Evolutionary conservation across 148 eudicot species (phyloP).

Genomic region (Dysphania ambrosioides): DNA sequence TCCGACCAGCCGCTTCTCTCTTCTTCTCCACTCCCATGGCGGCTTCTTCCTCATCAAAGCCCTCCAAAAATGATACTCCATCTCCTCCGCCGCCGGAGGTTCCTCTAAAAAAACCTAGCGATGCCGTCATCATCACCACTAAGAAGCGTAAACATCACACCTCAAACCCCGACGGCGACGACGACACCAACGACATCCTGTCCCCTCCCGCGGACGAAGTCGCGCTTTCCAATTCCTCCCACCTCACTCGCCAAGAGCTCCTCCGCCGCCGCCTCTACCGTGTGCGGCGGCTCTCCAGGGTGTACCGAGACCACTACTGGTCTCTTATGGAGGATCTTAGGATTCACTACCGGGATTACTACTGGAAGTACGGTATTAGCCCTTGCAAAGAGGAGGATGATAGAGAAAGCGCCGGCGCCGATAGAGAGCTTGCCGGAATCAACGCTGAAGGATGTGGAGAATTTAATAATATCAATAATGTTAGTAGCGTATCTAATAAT

Average conservation of each 20-base stretch:
- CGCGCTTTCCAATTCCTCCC: conserved; percentile 31
- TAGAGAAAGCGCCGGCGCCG: conserved; percentile 18
- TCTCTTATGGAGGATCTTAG: conserved; percentile 48
- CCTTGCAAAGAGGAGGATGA: conserved; percentile 35
- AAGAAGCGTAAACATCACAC: background rate
- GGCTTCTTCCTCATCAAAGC: conserved; percentile 32
- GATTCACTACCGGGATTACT: conserved; percentile 36
- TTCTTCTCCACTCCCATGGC: conserved; percentile 26
- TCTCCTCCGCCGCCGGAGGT: conserved; percentile 8
- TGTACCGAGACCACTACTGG: conserved; percentile 55
- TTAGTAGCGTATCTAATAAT: background rate
- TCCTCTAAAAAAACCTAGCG: background rate
- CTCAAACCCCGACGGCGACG: background rate
- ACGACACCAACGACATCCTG: background rate
- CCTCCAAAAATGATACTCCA: conserved; percentile 7
- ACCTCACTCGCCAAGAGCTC: conserved; percentile 44
- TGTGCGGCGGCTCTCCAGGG: conserved; percentile 28
- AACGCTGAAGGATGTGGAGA: conserved; percentile 17
- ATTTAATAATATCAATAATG: background rate
- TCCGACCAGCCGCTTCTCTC: background rate
- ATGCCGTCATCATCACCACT: conserved; percentile 8
- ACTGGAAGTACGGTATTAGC: conserved; percentile 46
- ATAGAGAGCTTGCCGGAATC: conserved; percentile 13
- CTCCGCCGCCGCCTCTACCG: conserved; percentile 39
- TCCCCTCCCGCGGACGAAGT: conserved; percentile 25